Conservation (phyloP, 495 filamentous ascomycete species). For the Neurospora sp. region DNA sequence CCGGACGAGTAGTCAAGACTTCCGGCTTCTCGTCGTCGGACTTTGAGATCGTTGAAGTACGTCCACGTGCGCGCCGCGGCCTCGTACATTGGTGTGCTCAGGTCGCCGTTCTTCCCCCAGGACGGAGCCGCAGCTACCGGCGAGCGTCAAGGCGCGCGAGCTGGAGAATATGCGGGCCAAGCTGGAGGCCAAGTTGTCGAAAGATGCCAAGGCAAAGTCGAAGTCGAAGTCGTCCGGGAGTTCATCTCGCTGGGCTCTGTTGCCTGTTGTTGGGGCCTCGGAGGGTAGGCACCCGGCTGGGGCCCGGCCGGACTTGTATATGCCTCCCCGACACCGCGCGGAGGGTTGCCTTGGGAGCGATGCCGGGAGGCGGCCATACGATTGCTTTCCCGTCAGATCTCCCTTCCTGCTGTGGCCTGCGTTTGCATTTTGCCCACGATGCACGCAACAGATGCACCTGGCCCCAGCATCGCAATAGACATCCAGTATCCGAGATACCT, state of each 20-base stretch:
- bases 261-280: neutral
- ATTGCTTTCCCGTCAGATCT: neutral
- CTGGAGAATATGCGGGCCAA: neutral
- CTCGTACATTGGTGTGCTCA: neutral
- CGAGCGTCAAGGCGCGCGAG: neutral
- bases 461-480: no score
- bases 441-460: no score
- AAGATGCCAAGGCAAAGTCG: neutral
- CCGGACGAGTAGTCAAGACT: conserved; percentile 31
- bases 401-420: neutral
- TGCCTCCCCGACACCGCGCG: no score
- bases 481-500: no score
- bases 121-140: neutral
- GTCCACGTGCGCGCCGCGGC: neutral
- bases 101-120: neutral
- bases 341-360: no score
- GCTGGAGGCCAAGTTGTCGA: neutral
- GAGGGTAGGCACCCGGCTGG: no score
- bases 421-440: no score
- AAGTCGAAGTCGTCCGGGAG: neutral
- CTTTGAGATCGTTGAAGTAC: conserved; percentile 12
- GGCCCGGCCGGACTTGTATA: no score
- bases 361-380: neutral
- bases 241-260: neutral
- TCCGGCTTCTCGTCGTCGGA: conserved; percentile 41